Conservation (phyloP, 257 asterid genomes). For the Craterostigma plantagineum region DNA sequence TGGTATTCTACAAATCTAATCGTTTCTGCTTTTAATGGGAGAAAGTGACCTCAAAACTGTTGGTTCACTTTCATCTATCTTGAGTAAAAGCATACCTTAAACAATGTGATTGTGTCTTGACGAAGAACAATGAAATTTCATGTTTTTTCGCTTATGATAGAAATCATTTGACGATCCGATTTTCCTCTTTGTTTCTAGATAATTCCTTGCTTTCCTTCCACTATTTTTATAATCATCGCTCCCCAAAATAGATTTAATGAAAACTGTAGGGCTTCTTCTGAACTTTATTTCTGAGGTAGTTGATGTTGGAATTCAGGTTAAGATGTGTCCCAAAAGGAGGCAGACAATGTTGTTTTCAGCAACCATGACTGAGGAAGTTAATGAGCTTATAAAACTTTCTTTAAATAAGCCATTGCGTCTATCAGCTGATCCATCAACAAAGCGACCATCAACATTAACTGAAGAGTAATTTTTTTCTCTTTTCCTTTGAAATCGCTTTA, state of each 20-base stretch:
- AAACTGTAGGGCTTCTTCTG: constrained; percentile 1
- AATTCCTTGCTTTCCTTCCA: no score
- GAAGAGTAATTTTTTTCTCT: constrained; percentile 54
- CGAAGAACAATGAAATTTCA: no score
- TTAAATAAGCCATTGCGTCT: constrained; percentile 76
- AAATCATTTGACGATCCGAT: no score
- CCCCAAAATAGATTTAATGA: no score
- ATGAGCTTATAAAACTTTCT: constrained; percentile 60
- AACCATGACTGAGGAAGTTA: constrained; percentile 5
- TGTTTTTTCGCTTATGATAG: no score
- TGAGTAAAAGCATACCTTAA: no score
- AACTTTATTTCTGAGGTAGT: constrained; percentile 8
- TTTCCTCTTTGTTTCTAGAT: no score
- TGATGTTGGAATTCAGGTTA: constrained; percentile 35
- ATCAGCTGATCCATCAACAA: constrained; percentile 82
- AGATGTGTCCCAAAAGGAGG: constrained; percentile 77
- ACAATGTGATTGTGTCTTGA: no score
- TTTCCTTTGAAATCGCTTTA: constrained; percentile 1
- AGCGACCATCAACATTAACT: constrained; percentile 64
- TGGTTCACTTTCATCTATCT: no score
- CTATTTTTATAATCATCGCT: no score
- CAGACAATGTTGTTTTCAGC: constrained; percentile 42
- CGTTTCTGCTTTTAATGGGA: neutral
- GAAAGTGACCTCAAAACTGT: neutral
- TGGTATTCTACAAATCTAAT: constrained; percentile 28